Conservation (phyloP, 2,329 filamentous ascomycete species). For the Clonostachys rhizophaga region DNA sequence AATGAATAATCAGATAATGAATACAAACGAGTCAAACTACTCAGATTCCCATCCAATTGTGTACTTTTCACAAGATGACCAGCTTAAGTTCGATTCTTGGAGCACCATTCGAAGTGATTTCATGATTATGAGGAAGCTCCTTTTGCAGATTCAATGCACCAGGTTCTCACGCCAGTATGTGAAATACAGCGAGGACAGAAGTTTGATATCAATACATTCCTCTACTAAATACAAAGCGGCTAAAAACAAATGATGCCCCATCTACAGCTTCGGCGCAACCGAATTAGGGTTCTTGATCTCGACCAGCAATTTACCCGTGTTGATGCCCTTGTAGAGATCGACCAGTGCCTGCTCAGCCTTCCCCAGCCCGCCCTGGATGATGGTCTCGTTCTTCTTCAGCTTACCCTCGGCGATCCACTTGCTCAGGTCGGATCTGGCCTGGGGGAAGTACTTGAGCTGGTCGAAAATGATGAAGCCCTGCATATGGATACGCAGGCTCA, state of each 20-base stretch:
- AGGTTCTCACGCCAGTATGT: too few species aligned
- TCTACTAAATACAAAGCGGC: not conserved
- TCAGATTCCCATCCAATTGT: too few species aligned
- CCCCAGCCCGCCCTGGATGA: conserved; percentile 64
- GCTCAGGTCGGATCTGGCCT: conserved; percentile 55
- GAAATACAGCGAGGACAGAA: not conserved
- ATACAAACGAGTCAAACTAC: too few species aligned
- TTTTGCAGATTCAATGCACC: too few species aligned
- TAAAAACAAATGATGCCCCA: not conserved
- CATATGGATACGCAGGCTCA: conserved; percentile 54
- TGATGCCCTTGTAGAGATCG: conserved; percentile 62
- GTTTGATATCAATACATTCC: not conserved
- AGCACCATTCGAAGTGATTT: too few species aligned
- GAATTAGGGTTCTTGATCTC: conserved; percentile 36
- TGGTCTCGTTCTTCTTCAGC: conserved; percentile 66
- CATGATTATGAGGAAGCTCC: too few species aligned
- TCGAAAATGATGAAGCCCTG: conserved; percentile 74
- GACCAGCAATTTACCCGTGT: conserved; percentile 63
- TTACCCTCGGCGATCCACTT: conserved; percentile 69
- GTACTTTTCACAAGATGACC: too few species aligned
- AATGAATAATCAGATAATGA: too few species aligned
- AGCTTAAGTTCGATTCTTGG: too few species aligned
- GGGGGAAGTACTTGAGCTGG: conserved; percentile 50
- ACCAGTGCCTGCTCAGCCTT: conserved; percentile 59
- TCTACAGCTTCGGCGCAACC: conserved; percentile 11